Percentiles rank a stretch among this genome's conserved stretches.
These are phyloP conservation scores for Dictyostelium capitatum DNA, from an alignment of 78 protist genomes.

Conservation along the genomic window DNA sequence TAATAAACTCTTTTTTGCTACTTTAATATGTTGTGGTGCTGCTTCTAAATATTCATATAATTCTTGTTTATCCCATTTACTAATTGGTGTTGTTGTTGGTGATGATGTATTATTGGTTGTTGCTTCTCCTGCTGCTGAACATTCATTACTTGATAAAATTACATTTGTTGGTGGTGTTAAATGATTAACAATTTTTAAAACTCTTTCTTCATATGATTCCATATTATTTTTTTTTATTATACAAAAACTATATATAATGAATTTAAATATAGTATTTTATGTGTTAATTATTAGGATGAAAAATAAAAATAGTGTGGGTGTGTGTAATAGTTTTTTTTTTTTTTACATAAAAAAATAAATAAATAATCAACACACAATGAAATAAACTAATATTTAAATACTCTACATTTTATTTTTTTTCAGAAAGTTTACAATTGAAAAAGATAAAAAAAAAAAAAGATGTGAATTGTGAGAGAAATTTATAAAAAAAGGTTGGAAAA, in stretches of 20 bases:
- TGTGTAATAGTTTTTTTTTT: not conserved
- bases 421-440: too few species aligned
- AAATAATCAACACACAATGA: too few species aligned
- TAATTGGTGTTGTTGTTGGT: not conserved
- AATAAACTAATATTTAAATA: too few species aligned
- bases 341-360: too few species aligned
- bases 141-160: not conserved
- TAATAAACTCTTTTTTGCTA: not conserved
- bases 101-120: not conserved
- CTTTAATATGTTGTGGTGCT: slow-evolving; percentile 30
- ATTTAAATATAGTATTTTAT: not conserved
- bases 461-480: too few species aligned
- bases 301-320: not conserved
- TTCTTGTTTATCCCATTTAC: slow-evolving; percentile 71
- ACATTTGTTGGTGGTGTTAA: slow-evolving; percentile 4
- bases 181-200: slow-evolving; percentile 32
- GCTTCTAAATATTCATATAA: slow-evolving; percentile 41
- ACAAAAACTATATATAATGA: not conserved
- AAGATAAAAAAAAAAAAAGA: too few species aligned
- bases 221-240: not conserved
- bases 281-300: not conserved
- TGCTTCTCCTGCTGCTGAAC: not conserved
- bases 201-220: slow-evolving; percentile 26
- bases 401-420: too few species aligned
- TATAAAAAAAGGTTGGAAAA: too few species aligned